Percentiles rank a stretch among this genome's conserved stretches.
Evolutionary conservation across 352 stramenopile genomes (phyloP).

Genomic region (Elongisporangium undulatum): DNA sequence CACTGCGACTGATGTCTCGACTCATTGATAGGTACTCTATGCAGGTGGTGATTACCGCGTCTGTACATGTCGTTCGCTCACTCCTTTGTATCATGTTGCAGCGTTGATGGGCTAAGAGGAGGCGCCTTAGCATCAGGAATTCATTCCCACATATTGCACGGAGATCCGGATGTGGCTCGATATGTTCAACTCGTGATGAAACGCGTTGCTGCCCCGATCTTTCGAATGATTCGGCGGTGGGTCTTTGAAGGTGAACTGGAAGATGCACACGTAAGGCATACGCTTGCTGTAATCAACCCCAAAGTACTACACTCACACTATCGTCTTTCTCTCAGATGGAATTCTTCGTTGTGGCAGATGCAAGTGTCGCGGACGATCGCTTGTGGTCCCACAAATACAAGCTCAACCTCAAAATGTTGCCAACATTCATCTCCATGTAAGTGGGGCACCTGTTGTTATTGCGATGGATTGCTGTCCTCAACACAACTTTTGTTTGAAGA

Average conservation of each 20-base stretch:
- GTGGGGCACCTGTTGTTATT: conserved; percentile 4
- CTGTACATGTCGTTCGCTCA: not conserved
- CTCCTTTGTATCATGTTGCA: conserved; percentile 10
- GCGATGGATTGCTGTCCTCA: not conserved
- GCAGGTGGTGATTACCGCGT: not conserved
- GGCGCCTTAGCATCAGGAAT: conserved; percentile 88
- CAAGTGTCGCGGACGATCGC: conserved; percentile 71
- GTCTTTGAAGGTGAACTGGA: conserved; percentile 86
- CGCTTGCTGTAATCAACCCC: too few species aligned
- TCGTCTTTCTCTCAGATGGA: conserved; percentile 50
- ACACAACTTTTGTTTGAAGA: conserved; percentile 10
- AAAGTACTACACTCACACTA: not conserved
- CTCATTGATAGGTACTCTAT: conserved; percentile 76
- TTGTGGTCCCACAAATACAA: conserved; percentile 87
- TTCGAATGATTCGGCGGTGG: conserved; percentile 87
- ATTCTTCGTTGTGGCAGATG: conserved; percentile 82
- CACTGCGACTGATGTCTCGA: conserved; percentile 86
- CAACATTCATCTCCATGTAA: conserved; percentile 83
- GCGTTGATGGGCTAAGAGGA: conserved; percentile 78
- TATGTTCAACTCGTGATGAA: conserved; percentile 82
- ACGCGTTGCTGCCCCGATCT: conserved; percentile 67
- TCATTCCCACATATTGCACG: conserved; percentile 89
- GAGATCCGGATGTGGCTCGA: conserved; percentile 74
- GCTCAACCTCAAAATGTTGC: conserved; percentile 80
- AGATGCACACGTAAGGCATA: conserved; percentile 66